phyloP scores from a whole-genome alignment of 148 eudicot genomes.

The Amaranthus hypochondriacus region DNA sequence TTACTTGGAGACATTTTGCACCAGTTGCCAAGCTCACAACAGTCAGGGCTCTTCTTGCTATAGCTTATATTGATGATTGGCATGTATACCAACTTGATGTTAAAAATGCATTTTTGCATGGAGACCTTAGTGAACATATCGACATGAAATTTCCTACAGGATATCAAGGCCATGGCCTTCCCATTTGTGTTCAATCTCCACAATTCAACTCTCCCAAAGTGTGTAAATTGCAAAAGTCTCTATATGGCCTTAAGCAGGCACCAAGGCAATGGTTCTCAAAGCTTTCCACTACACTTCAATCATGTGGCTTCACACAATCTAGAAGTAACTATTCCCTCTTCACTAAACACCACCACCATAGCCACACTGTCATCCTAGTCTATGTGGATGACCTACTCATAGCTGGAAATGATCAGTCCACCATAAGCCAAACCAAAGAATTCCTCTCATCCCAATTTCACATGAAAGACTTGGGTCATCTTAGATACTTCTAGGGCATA shows the following conservation, averaged over 20 bases:
- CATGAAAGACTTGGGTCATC: background rate
- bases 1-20: background rate
- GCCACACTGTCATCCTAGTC: background rate
- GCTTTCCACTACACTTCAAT: background rate
- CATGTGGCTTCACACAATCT: background rate
- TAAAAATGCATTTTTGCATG: no score
- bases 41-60: background rate
- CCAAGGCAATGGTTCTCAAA: slow-evolving; percentile 1
- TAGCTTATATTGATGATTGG: background rate
- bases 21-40: background rate
- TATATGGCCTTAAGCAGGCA: background rate
- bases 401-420: background rate
- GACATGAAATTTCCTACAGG: background rate
- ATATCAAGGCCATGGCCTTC: no score
- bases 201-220: background rate
- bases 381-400: background rate
- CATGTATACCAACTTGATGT: background rate
- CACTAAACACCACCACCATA: background rate
- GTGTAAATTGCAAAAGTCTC: background rate
- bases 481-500: background rate
- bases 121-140: background rate
- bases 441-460: background rate
- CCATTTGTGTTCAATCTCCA: no score
- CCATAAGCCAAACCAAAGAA: background rate
- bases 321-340: background rate